A percentile compares a stretch with the other conserved stretches of the same genome.
Conservation (phyloP, 2,329 filamentous ascomycete genomes). For the Alternaria arborescens region DNA sequence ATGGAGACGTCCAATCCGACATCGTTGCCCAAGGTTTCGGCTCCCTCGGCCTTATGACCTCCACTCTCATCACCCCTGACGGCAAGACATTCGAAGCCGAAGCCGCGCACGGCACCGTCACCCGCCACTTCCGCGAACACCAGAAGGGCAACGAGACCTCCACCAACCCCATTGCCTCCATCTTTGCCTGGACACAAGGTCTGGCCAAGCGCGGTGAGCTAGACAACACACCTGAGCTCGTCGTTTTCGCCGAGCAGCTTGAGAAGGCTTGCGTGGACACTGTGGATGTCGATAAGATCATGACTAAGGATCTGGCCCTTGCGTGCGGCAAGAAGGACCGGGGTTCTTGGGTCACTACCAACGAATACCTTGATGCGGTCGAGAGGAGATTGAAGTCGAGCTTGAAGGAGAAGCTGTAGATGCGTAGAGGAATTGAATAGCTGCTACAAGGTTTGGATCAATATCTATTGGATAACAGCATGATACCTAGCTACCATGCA, state of each 20-base stretch:
- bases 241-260: slow-evolving; percentile 88
- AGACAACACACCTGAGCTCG: slow-evolving; percentile 89
- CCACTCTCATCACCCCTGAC: slow-evolving; percentile 93
- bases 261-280: slow-evolving; percentile 95
- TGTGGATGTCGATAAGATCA: slow-evolving; percentile 91
- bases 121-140: slow-evolving; percentile 97
- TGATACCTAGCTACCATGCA: slow-evolving; percentile 1
- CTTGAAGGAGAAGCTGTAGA: slow-evolving; percentile 78
- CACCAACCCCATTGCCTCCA: slow-evolving; percentile 98
- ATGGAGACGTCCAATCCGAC: slow-evolving; percentile 98
- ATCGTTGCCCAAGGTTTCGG: slow-evolving; percentile 98
- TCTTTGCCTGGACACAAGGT: slow-evolving; percentile 98
- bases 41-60: slow-evolving; percentile 98
- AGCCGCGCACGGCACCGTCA: slow-evolving; percentile 97
- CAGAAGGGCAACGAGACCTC: slow-evolving; percentile 97
- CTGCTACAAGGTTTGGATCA: neutral
- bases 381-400: slow-evolving; percentile 86
- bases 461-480: slow-evolving; percentile 5
- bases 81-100: slow-evolving; percentile 98
- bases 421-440: slow-evolving; percentile 1
- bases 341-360: slow-evolving; percentile 88
- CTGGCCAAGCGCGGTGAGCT: slow-evolving; percentile 92
- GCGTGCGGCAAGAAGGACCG: slow-evolving; percentile 88
- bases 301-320: slow-evolving; percentile 99
- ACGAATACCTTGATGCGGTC: slow-evolving; percentile 87